These are phyloP conservation scores for Lithospermum erythrorhizon DNA, from an alignment of 257 asterid species.

Conservation along the genomic window DNA sequence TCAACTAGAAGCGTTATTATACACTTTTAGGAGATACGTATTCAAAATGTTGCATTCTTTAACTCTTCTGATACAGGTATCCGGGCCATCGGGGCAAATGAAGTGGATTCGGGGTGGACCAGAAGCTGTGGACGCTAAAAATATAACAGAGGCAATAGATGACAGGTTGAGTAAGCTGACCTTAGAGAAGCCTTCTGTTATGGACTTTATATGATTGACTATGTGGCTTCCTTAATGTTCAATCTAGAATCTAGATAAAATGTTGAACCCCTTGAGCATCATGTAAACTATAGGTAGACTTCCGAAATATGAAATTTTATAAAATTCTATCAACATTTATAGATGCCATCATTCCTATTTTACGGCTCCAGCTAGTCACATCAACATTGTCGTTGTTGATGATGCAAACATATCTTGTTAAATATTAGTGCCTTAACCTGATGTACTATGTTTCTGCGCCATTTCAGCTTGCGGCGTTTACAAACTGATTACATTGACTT, in stretches of 20 bases:
- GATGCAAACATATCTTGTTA: constrained; percentile 1
- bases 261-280: background rate
- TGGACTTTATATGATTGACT: background rate
- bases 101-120: constrained; percentile 90
- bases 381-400: constrained; percentile 7
- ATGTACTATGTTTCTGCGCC: constrained; percentile 4
- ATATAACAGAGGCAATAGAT: constrained; percentile 70
- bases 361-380: background rate
- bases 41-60: constrained; percentile 1
- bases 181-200: background rate
- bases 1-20: too few species aligned
- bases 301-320: background rate
- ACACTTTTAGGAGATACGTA: background rate
- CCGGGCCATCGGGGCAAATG: constrained; percentile 96
- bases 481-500: constrained; percentile 71
- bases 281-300: too few species aligned
- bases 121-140: constrained; percentile 51
- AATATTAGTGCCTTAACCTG: constrained; percentile 4
- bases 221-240: background rate
- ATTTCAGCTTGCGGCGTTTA: constrained; percentile 59
- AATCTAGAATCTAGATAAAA: background rate
- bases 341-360: background rate
- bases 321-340: background rate
- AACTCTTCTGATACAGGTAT: constrained; percentile 41
- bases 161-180: constrained; percentile 43